These are phyloP conservation scores for Tulasnella sp. DNA, from an alignment of 768 basidiomycete species.

Conservation along the genomic window DNA sequence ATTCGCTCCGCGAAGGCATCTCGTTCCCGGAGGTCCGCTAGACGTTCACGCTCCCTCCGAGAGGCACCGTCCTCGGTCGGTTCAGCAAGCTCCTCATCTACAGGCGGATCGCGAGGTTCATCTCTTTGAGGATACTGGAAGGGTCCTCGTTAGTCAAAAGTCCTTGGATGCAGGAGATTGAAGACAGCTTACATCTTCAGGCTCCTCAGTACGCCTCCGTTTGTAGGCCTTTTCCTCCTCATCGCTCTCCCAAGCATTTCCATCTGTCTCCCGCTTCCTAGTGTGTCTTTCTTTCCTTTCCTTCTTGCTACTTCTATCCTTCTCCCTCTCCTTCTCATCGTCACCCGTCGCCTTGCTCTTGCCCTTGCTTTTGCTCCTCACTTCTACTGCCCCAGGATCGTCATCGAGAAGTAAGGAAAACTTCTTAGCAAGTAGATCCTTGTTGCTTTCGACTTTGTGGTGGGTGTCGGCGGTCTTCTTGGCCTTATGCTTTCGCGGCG, in stretches of 20 bases:
- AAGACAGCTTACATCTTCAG: not conserved
- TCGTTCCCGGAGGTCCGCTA: slow-evolving; percentile 74
- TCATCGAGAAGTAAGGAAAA: slow-evolving; percentile 84
- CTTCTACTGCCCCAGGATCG: slow-evolving; percentile 37
- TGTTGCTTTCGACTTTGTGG: slow-evolving; percentile 65
- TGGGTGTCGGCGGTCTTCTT: slow-evolving; percentile 47
- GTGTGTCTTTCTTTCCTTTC: slow-evolving; percentile 49
- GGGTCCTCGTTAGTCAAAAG: not conserved
- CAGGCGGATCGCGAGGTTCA: slow-evolving; percentile 26
- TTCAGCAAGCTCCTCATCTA: slow-evolving; percentile 35
- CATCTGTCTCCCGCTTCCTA: slow-evolving; percentile 74
- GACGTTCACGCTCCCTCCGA: slow-evolving; percentile 61
- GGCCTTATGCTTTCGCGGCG: slow-evolving; percentile 68
- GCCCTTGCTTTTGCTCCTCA: slow-evolving; percentile 32
- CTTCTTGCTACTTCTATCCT: slow-evolving; percentile 38
- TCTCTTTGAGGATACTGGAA: slow-evolving; percentile 30
- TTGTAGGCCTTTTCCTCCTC: slow-evolving; percentile 69
- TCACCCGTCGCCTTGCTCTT: slow-evolving; percentile 25
- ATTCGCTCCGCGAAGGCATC: slow-evolving; percentile 92
- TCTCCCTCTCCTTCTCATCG: slow-evolving; percentile 32
- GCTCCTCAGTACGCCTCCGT: slow-evolving; percentile 39
- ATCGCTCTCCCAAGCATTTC: slow-evolving; percentile 84
- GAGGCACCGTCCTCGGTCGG: slow-evolving; percentile 60
- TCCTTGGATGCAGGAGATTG: not conserved
- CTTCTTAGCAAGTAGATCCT: slow-evolving; percentile 57